phyloP scores from a whole-genome alignment of 1,284 basidiomycete genomes.

The Porodaedalea pini region DNA sequence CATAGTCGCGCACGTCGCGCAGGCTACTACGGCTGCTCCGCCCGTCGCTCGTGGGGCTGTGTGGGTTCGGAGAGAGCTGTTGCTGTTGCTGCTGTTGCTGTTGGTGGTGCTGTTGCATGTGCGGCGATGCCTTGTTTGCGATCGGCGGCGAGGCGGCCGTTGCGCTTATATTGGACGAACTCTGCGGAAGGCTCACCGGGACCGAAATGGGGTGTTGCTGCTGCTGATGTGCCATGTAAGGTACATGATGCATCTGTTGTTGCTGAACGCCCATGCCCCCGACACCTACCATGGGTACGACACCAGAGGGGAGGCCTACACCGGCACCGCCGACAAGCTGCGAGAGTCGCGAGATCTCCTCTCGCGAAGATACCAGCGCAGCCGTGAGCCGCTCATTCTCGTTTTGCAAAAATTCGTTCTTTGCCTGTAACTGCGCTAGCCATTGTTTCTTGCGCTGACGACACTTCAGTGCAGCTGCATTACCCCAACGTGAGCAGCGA shows the following conservation, averaged over 20 bases:
- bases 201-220: conserved; percentile 17
- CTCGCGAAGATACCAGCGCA: conserved; percentile 71
- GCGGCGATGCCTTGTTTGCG: conserved; percentile 10
- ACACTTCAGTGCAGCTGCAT: conserved; percentile 91
- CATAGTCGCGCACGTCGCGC: conserved; percentile 8
- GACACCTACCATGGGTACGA: conserved; percentile 5
- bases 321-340: conserved; percentile 63
- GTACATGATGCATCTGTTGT: conserved; percentile 1
- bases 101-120: conserved; percentile 6
- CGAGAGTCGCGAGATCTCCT: conserved; percentile 75
- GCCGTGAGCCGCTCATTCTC: conserved; percentile 92
- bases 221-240: conserved; percentile 16
- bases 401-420: conserved; percentile 84
- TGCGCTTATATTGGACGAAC: not conserved
- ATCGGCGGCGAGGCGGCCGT: conserved; percentile 8
- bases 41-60: conserved; percentile 17
- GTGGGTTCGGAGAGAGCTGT: not conserved
- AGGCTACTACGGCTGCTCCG: conserved; percentile 19
- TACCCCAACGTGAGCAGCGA: conserved; percentile 3
- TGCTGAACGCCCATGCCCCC: conserved; percentile 15
- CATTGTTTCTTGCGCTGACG: conserved; percentile 98
- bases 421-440: conserved; percentile 89
- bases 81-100: not conserved
- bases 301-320: conserved; percentile 34
- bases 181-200: conserved; percentile 11